These are phyloP conservation scores for Limonomyces culmigenus DNA, from an alignment of 1,284 basidiomycete species.

Conservation along the genomic window DNA sequence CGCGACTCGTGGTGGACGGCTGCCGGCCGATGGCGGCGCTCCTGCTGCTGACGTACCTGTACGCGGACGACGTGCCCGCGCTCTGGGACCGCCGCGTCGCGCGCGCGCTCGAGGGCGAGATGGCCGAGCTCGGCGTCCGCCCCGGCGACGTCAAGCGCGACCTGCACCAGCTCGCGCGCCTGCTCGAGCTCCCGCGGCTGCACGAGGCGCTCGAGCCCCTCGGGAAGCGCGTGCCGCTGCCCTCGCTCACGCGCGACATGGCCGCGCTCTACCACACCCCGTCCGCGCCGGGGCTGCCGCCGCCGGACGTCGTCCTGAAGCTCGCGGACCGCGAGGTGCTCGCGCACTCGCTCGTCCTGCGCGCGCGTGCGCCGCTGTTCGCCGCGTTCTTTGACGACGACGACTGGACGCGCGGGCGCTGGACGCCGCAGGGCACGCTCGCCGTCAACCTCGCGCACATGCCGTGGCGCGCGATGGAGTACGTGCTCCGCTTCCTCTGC, in stretches of 20 bases:
- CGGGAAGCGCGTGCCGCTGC: constrained; percentile 26
- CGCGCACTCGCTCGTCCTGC: constrained; percentile 63
- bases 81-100: constrained; percentile 75
- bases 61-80: constrained; percentile 71
- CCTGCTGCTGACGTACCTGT: constrained; percentile 74
- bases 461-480: constrained; percentile 58
- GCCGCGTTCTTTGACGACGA: constrained; percentile 71
- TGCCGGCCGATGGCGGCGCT: constrained; percentile 54
- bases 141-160: constrained; percentile 43
- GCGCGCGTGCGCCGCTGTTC: constrained; percentile 79
- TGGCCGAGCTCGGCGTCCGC: constrained; percentile 23
- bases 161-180: constrained; percentile 31
- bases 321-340: constrained; percentile 55
- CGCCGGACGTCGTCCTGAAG: constrained; percentile 61
- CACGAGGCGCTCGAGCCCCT: constrained; percentile 33
- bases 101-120: constrained; percentile 24
- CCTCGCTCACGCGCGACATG: constrained; percentile 34
- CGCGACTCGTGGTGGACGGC: constrained; percentile 24
- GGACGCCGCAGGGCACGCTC: constrained; percentile 38
- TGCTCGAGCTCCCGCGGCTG: constrained; percentile 40
- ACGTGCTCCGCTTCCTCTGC: constrained; percentile 70
- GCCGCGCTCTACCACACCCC: constrained; percentile 22
- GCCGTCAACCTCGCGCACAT: constrained; percentile 61
- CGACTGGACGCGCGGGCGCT: constrained; percentile 63
- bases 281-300: constrained; percentile 1